Percentiles rank a stretch among this genome's conserved stretches.
Conservation (phyloP, 2,329 filamentous ascomycete genomes). For the Allantophomopsis cytisporea region DNA sequence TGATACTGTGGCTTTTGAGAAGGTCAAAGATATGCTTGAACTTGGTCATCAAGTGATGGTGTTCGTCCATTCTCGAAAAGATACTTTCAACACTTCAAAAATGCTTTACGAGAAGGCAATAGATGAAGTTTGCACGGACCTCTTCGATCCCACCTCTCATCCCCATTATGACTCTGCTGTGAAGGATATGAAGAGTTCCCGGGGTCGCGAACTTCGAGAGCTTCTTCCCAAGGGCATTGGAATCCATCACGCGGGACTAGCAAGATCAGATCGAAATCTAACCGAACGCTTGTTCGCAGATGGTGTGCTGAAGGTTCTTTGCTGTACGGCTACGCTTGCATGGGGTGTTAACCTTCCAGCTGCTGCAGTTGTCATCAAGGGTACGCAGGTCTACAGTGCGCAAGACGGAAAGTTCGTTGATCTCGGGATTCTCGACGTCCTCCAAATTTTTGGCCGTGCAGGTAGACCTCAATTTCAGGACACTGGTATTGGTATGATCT, state of each 20-base stretch:
- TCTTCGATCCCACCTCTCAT: conserved; percentile 72
- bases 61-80: conserved; percentile 92
- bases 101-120: conserved; percentile 76
- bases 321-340: conserved; percentile 92
- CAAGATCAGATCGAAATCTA: conserved; percentile 84
- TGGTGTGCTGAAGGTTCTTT: conserved; percentile 91
- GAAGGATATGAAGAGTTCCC: conserved; percentile 74
- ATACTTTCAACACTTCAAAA: conserved; percentile 79
- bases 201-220: conserved; percentile 77
- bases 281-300: conserved; percentile 85
- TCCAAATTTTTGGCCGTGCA: conserved; percentile 97
- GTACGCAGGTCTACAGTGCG: conserved; percentile 91
- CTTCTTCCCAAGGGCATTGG: conserved; percentile 83
- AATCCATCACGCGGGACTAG: conserved; percentile 94
- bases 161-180: conserved; percentile 69
- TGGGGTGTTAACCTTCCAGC: conserved; percentile 99
- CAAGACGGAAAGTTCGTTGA: conserved; percentile 96
- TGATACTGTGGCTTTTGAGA: conserved; percentile 79
- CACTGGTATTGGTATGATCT: conserved; percentile 95
- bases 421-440: conserved; percentile 86
- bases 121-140: conserved; percentile 63
- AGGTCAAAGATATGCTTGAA: conserved; percentile 86
- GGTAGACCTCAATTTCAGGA: conserved; percentile 97
- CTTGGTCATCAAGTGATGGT: conserved; percentile 97
- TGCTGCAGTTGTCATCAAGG: conserved; percentile 94